Evolutionary conservation across 805 yeast species (phyloP).

Genomic region (Ogataea trehaloabstinens): DNA sequence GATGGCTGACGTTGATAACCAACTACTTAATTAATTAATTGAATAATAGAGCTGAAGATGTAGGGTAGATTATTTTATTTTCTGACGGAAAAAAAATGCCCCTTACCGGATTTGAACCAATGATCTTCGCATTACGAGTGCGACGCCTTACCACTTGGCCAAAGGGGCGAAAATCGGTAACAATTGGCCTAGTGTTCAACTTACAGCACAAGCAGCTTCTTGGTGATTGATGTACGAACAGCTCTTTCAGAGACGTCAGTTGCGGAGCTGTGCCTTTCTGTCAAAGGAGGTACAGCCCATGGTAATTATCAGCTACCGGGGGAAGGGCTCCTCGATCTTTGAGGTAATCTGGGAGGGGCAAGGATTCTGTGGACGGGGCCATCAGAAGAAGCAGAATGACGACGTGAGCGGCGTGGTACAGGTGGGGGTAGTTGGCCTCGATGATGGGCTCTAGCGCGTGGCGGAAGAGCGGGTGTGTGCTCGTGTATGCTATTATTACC

Average conservation of each 20-base stretch:
- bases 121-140: constrained; percentile 47
- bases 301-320: neutral
- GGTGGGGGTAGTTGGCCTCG: neutral
- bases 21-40: too few relatives aligned
- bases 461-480: neutral
- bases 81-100: constrained; percentile 31
- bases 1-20: too few relatives aligned
- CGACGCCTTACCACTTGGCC: constrained; percentile 48
- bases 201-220: too few relatives aligned
- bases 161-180: constrained; percentile 32
- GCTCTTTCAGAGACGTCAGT: too few relatives aligned
- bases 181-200: neutral
- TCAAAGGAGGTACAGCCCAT: too few relatives aligned
- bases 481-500: too few relatives aligned
- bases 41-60: too few relatives aligned
- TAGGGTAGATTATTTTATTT: too few relatives aligned
- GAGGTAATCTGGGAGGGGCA: neutral
- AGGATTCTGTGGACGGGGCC: neutral
- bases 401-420: neutral
- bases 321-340: neutral
- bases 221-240: too few relatives aligned
- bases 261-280: too few relatives aligned
- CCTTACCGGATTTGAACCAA: constrained; percentile 43
- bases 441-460: neutral
- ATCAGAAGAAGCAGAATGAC: neutral